Percentiles rank a stretch among this genome's conserved stretches.
phyloP scores from a whole-genome alignment of 164 flowering plant genomes.

The Sextonia rubra region DNA sequence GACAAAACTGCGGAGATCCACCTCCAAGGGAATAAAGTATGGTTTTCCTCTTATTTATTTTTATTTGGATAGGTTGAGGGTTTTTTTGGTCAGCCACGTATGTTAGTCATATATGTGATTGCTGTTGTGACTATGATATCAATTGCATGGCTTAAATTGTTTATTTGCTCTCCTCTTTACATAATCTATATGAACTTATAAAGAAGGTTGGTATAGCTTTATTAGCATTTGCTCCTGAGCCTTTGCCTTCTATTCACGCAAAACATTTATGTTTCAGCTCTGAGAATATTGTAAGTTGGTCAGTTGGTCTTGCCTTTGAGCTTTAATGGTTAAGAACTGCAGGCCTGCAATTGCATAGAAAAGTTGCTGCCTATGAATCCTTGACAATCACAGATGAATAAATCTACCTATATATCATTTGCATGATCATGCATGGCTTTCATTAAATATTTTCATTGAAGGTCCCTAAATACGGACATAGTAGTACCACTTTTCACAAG shows the following conservation, averaged over 20 bases:
- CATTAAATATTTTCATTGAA: not conserved
- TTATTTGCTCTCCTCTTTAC: slow-evolving; percentile 63
- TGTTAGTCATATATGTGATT: too few relatives aligned
- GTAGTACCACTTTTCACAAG: too few relatives aligned
- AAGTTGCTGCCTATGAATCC: not conserved
- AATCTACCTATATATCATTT: not conserved
- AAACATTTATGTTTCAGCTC: not conserved
- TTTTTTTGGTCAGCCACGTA: too few relatives aligned
- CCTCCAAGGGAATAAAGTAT: too few relatives aligned
- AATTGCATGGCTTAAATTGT: slow-evolving; percentile 97
- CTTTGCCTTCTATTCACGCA: not conserved
- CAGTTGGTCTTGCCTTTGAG: slow-evolving; percentile 14
- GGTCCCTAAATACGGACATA: not conserved
- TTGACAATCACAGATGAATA: not conserved
- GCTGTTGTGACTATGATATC: slow-evolving; percentile 62
- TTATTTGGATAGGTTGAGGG: too few relatives aligned
- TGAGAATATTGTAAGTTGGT: slow-evolving; percentile 50
- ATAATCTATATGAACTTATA: slow-evolving; percentile 62
- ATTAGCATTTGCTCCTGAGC: slow-evolving; percentile 4
- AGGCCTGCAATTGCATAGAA: too few relatives aligned
- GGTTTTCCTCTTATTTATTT: too few relatives aligned
- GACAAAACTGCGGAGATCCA: too few relatives aligned
- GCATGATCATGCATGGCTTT: not conserved
- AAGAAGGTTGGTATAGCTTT: slow-evolving; percentile 48
- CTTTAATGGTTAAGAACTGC: not conserved